Evolutionary conservation across 805 yeast genomes (phyloP), one percentile per base, ranked within the genome.

Genomic region (Ogataea degrootiae): DNA sequence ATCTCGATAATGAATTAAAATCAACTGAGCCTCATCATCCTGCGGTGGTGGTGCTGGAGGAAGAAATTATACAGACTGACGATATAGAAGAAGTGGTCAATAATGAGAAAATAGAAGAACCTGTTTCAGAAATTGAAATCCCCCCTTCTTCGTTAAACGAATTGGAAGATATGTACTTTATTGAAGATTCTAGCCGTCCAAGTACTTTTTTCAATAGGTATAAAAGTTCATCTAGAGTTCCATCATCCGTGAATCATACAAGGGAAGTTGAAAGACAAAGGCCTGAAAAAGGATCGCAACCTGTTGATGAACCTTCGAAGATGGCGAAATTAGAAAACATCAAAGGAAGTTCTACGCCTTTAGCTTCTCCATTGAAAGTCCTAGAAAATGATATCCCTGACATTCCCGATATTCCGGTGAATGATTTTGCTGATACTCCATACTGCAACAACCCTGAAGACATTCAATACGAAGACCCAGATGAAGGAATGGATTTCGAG

Each of bases 101-200:
- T 8, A 12, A 23, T 7, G 34, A 34, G 7, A 17, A 45, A 9
- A 29, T 42, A 11, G 23, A 29, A 5, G 40, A 31, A 1, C 29
- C 41, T 6, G 26, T 17, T 8, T 52, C 47, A 34, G 50, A 54
- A 1, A 62, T 61, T 2, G 78, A 75, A 48, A 71, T 69, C 36
- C 80, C 80, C 0, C 40, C 68, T 9, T 64, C 77, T 62, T 54
- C 80, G 61, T 50, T 57, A 41, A 52, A 62, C 45, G 62, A 58
- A 22, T 43, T 57, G 11, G 59, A 58, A 21, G 59, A 57, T 41
- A 43, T 53, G 2, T 60, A 54, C 41, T 59, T 55, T 44, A 56
- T 59, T 21, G 68, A 64, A 39, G 59, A 57, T 41, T 52, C 61
- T 8, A 39, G 48, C 26, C 52, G 63, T 12, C 60, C 64, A 3